Evolutionary conservation across 1,139 yeast species (phyloP).

Genomic region (Saccharomycopsis phalli): DNA sequence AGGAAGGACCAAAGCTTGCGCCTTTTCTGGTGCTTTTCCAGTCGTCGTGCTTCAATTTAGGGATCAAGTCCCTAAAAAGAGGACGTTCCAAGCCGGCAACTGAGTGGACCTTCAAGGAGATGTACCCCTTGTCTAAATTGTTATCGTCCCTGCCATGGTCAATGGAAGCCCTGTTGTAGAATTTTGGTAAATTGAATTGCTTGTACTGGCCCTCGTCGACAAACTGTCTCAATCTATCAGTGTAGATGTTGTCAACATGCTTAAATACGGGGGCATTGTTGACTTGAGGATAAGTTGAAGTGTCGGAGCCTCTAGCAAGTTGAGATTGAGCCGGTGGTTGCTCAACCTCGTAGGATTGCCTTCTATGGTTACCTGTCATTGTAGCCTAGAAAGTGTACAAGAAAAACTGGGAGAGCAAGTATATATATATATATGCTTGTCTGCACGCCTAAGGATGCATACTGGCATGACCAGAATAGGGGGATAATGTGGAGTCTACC

Average conservation of each 20-base stretch:
- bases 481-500: too few species aligned
- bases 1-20: constrained; percentile 83
- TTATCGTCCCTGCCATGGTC: constrained; percentile 29
- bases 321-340: too few species aligned
- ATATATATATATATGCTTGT: too few species aligned
- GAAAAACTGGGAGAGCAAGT: too few species aligned
- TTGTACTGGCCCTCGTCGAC: constrained; percentile 67
- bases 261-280: constrained; percentile 71
- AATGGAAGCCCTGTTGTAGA: constrained; percentile 55
- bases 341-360: too few species aligned
- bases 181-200: constrained; percentile 69
- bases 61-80: constrained; percentile 59
- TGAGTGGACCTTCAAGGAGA: constrained; percentile 46
- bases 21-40: constrained; percentile 63
- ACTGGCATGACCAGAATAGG: too few species aligned
- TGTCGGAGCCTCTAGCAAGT: constrained; percentile 1
- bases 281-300: constrained; percentile 29
- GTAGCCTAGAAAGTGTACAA: too few species aligned
- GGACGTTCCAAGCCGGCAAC: constrained; percentile 73
- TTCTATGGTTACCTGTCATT: too few species aligned
- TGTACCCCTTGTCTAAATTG: constrained; percentile 29
- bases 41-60: constrained; percentile 33
- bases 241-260: constrained; percentile 73
- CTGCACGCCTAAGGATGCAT: too few species aligned
- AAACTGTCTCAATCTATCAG: constrained; percentile 74